Conservation (phyloP, 345 rosid species). For the Gossypium australe region DNA sequence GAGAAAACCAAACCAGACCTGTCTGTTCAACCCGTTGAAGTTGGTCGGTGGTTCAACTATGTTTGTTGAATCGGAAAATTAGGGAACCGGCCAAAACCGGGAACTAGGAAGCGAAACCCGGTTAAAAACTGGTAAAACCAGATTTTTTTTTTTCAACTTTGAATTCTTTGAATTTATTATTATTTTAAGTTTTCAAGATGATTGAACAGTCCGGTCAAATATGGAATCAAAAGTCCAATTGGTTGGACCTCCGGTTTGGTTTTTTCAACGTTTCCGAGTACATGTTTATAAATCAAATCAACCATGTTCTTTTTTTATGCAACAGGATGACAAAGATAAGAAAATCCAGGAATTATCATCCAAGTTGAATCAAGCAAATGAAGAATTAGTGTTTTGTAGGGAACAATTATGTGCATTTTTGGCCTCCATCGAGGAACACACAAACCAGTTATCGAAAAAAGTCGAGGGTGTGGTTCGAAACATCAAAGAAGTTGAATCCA, state of each 20-base stretch:
- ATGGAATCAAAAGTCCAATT: too few species aligned
- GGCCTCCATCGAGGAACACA: constrained; percentile 20
- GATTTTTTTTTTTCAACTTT: too few species aligned
- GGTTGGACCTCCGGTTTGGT: too few species aligned
- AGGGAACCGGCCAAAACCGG: too few species aligned
- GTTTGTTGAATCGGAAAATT: background rate
- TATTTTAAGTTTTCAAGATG: too few species aligned
- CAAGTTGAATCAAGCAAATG: constrained; percentile 19
- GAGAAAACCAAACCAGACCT: background rate
- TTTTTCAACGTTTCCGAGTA: too few species aligned
- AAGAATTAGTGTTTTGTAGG: constrained; percentile 15
- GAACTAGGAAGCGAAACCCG: background rate
- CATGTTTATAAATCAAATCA: background rate
- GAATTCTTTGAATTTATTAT: too few species aligned
- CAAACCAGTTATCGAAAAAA: constrained; percentile 7
- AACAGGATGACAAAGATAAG: constrained; percentile 27
- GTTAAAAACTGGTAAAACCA: background rate
- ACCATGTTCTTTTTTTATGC: constrained; percentile 1
- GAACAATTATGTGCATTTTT: constrained; percentile 18
- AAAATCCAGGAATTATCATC: constrained; percentile 22
- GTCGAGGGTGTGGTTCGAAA: constrained; percentile 15
- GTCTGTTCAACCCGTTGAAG: background rate
- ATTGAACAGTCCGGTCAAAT: background rate
- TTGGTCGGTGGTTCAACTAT: background rate
- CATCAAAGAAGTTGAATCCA: constrained; percentile 19